Evolutionary conservation across 768 basidiomycete genomes (phyloP).

Genomic region (Suillus cothurnatus): DNA sequence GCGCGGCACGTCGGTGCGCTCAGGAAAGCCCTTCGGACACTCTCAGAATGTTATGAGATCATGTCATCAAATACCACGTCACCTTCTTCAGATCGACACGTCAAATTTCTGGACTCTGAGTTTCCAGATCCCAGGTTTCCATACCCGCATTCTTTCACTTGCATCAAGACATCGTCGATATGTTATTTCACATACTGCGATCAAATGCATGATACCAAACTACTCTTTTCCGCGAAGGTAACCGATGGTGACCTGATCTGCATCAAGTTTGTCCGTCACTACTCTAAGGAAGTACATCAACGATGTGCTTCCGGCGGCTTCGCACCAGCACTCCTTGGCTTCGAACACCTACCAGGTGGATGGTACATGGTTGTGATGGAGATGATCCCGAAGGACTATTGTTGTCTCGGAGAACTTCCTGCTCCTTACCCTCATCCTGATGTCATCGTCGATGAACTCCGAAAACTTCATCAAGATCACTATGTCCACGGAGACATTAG

Average conservation of each 20-base stretch:
- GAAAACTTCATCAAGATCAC: slow-evolving; percentile 18
- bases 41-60: slow-evolving; percentile 24
- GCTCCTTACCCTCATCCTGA: neutral
- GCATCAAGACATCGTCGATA: neutral
- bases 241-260: neutral
- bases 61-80: neutral
- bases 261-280: slow-evolving; percentile 19
- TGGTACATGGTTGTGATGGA: slow-evolving; percentile 36
- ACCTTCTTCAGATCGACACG: neutral
- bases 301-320: slow-evolving; percentile 17
- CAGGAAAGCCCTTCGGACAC: slow-evolving; percentile 24
- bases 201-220: neutral
- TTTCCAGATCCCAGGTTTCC: neutral
- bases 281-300: slow-evolving; percentile 20
- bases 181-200: neutral
- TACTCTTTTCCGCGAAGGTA: neutral
- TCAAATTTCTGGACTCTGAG: neutral
- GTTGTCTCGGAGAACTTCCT: neutral
- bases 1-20: slow-evolving; percentile 29
- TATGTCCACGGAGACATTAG: slow-evolving; percentile 38
- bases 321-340: slow-evolving; percentile 26
- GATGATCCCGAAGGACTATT: slow-evolving; percentile 11
- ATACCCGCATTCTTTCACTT: neutral
- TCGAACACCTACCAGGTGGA: slow-evolving; percentile 25
- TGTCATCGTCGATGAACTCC: neutral